Percentiles rank a stretch among this genome's conserved stretches.
phyloP scores from a whole-genome alignment of 306 rosid genomes.

The Acacia crassicarpa region DNA sequence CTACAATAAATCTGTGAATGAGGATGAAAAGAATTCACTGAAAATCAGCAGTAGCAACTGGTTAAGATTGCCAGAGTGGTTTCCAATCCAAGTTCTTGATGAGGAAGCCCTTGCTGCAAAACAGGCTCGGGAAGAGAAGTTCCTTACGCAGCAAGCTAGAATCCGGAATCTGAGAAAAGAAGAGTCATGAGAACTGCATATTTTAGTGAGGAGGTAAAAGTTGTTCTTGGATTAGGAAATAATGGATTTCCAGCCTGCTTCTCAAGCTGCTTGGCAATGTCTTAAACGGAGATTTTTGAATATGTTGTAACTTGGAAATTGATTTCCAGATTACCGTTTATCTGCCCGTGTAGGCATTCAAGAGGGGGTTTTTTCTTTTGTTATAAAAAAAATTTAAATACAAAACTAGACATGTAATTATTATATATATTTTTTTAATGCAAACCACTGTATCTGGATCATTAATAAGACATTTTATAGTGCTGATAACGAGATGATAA shows the following conservation, averaged over 20 bases:
- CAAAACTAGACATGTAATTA: neutral
- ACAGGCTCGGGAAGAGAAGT: conserved; percentile 65
- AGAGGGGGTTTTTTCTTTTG: neutral
- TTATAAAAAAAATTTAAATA: neutral
- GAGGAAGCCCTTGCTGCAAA: conserved; percentile 85
- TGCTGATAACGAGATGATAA: neutral
- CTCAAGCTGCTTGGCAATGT: conserved; percentile 25
- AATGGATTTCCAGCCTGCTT: conserved; percentile 23
- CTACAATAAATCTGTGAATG: conserved; percentile 43
- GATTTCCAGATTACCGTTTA: neutral
- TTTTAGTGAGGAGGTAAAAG: neutral
- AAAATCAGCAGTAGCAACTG: conserved; percentile 47
- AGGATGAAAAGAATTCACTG: conserved; percentile 31
- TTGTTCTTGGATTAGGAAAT: conserved; percentile 4
- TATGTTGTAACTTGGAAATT: conserved; percentile 22
- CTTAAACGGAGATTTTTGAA: conserved; percentile 40
- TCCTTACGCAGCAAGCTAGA: conserved; percentile 59
- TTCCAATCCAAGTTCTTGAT: conserved; percentile 74
- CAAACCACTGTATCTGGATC: neutral
- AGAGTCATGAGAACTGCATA: conserved; percentile 48
- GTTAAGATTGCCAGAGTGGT: conserved; percentile 88
- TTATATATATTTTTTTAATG: neutral
- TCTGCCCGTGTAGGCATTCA: neutral
- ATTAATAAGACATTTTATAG: neutral
- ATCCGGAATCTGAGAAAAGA: conserved; percentile 60